A percentile compares a stretch with the other conserved stretches of the same genome.
Evolutionary conservation across 2,329 filamentous ascomycete species (phyloP).

Genomic region (Monosporascus sp.): DNA sequence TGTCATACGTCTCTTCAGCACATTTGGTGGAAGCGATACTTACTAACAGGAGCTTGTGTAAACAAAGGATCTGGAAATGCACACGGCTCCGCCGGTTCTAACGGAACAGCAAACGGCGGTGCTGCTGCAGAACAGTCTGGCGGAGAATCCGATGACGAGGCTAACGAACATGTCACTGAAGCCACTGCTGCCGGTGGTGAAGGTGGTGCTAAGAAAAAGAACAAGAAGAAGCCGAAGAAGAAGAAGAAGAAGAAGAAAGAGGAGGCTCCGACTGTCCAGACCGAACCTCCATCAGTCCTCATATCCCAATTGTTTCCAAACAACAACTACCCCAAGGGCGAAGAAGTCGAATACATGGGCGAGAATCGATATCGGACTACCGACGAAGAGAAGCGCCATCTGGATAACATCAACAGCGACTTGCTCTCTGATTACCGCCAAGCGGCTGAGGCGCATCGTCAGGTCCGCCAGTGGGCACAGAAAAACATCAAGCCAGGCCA

Average conservation of each 20-base stretch:
- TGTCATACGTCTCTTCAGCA: too few species aligned
- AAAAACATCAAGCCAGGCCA: conserved; percentile 77
- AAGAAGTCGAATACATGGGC: conserved; percentile 71
- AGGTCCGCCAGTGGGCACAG: conserved; percentile 79
- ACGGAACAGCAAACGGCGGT: too few species aligned
- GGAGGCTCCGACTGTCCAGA: conserved; percentile 62
- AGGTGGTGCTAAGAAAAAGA: conserved; percentile 55
- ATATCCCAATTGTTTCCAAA: conserved; percentile 70
- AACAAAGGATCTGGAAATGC: too few species aligned
- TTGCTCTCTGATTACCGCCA: conserved; percentile 78
- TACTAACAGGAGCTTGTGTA: too few species aligned
- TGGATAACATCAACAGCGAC: conserved; percentile 74
- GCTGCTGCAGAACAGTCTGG: too few species aligned
- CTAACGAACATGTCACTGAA: too few species aligned
- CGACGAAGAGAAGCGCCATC: conserved; percentile 75
- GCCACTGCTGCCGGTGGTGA: conserved; percentile 18
- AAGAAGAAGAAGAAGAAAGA: conserved; percentile 65
- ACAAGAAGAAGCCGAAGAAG: conserved; percentile 77
- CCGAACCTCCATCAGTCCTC: conserved; percentile 68
- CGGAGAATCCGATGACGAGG: too few species aligned
- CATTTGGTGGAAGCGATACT: too few species aligned
- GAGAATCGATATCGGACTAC: conserved; percentile 78
- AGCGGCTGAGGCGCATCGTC: conserved; percentile 76
- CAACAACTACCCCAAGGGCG: conserved; percentile 67
- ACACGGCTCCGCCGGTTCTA: too few species aligned